A percentile compares a stretch with the other conserved stretches of the same genome.
These are phyloP conservation scores for Apiotrichum brassicae DNA, from an alignment of 1,284 basidiomycete genomes.

Conservation along the genomic window DNA sequence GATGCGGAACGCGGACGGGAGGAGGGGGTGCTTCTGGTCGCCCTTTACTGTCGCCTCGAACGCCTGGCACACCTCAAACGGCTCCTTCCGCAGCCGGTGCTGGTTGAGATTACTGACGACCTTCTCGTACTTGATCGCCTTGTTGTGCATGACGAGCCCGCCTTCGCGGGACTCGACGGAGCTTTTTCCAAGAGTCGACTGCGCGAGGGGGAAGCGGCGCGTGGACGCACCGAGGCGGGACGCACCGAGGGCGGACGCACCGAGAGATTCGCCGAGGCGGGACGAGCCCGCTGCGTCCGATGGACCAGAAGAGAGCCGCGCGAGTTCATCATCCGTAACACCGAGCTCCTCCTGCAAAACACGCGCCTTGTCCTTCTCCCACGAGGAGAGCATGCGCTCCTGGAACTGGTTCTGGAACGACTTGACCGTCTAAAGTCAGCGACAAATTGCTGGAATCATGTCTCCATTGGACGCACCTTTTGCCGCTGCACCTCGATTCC, in stretches of 20 bases:
- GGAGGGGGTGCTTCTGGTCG: constrained; percentile 43
- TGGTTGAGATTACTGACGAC: constrained; percentile 59
- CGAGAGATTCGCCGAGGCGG: constrained; percentile 10
- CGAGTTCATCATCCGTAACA: constrained; percentile 42
- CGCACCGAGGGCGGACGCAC: constrained; percentile 24
- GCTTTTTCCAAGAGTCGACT: constrained; percentile 27
- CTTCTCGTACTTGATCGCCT: constrained; percentile 91
- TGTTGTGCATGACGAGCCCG: constrained; percentile 62
- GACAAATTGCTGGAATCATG: constrained; percentile 16
- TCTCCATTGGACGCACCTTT: constrained; percentile 20
- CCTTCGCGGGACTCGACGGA: constrained; percentile 33
- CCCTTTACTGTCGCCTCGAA: constrained; percentile 34
- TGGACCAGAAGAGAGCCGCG: constrained; percentile 17
- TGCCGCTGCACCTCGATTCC: constrained; percentile 43
- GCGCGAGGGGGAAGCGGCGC: constrained; percentile 33
- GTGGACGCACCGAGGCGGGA: constrained; percentile 34
- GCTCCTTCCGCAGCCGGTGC: constrained; percentile 32
- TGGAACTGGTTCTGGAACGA: constrained; percentile 43
- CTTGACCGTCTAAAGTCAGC: constrained; percentile 38
- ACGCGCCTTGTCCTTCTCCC: constrained; percentile 40
- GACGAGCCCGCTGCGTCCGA: constrained; percentile 4
- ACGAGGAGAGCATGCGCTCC: constrained; percentile 36
- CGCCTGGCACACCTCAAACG: constrained; percentile 32
- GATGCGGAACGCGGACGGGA: constrained; percentile 43
- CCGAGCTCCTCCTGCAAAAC: constrained; percentile 44